Base-by-base conservation (phyloP, 78 protist genomes). In the Dictyostelium capitatum region DNA sequence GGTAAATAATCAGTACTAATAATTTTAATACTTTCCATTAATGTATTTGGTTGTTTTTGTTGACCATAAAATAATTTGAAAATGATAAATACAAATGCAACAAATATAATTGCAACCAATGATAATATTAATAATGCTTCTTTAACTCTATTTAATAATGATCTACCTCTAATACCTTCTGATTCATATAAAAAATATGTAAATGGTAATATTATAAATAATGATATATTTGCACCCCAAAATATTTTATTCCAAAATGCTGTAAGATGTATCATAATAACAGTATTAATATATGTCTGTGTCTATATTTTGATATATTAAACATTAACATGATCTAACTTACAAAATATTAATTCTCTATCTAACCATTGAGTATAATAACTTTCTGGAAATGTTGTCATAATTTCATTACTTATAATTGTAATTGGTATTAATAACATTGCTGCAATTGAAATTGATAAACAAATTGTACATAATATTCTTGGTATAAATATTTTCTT, bases 171-270 rank as follows among this genome's bases (percentile, higher is more conserved):
- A 12, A 85, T 57, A 25, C 83, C 83, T 30, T 85, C 92, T 0
- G 92, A 64, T 59, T 85, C 92, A 53, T 85, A 85, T 43, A 56
- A 85, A 48, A 85, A 85, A 48, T 85, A 85, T 3, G 92, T 79
- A 75, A 85, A 85, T 54, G 92, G 92, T 75, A 85, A 30, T 25
- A 85, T 85, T 43, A 85, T 56, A 85, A 85, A 85, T 48, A 85
- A 75, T 56, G 92, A 85, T 74, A 85, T 85, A 48, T 85, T 85
- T 19, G 92, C 82, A 7, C 92, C 92, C 92, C 92, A 85, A 75
- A 85, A 85, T 59, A 85, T 85, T 47, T 85, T 85, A 57, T 85
- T 85, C 92, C 92, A 85, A 62, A 85, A 75, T 62, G 92, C 92
- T 84, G 59, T 11, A 54, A 41, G n/a, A n/a, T n/a, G n/a, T n/a